phyloP scores from a whole-genome alignment of 257 asterid species.

The Apocynum venetum region DNA sequence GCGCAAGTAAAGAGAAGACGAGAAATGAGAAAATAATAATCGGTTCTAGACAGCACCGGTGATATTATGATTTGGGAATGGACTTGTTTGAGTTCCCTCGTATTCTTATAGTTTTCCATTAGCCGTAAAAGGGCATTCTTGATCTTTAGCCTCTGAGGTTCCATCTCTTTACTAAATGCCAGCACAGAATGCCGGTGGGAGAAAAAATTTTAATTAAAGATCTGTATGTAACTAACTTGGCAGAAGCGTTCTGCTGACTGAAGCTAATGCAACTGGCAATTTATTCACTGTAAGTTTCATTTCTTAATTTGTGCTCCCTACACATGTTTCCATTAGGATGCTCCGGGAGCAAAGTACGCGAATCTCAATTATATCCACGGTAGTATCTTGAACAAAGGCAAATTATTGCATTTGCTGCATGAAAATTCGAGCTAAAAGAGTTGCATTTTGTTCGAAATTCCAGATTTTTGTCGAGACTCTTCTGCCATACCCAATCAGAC shows the following conservation, averaged over 20 bases:
- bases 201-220: too few species aligned
- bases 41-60: constrained; percentile 34
- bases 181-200: background rate
- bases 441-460: background rate
- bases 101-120: constrained; percentile 46
- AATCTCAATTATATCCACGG: background rate
- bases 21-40: constrained; percentile 49
- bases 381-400: background rate
- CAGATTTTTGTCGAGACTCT: background rate
- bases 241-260: background rate
- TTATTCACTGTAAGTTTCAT: too few species aligned
- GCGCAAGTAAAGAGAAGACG: constrained; percentile 59
- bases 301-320: background rate
- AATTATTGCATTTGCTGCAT: background rate
- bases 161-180: constrained; percentile 18
- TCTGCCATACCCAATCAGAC: background rate
- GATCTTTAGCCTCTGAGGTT: constrained; percentile 25
- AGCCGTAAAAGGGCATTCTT: constrained; percentile 38
- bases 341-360: background rate
- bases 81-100: constrained; percentile 49
- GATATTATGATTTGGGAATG: constrained; percentile 50
- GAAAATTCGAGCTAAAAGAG: too few species aligned
- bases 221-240: background rate
- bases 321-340: background rate
- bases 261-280: background rate